These are phyloP conservation scores for Scolecobasidium constrictum DNA, from an alignment of 2,329 filamentous ascomycete species.

Conservation along the genomic window DNA sequence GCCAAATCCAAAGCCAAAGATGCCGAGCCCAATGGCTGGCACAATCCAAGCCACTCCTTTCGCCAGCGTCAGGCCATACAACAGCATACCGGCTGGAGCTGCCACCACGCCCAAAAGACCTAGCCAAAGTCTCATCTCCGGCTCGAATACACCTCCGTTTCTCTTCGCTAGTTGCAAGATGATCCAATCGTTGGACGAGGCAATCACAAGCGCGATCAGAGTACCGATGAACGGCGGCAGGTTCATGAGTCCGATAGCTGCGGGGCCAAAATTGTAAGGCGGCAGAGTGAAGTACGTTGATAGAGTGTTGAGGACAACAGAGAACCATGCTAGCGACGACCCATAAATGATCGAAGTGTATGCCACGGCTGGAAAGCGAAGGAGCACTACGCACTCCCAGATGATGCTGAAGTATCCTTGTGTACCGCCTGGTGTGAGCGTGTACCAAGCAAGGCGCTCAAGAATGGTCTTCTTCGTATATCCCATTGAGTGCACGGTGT, in stretches of 20 bases:
- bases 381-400: conserved; percentile 15
- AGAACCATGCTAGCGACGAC: conserved; percentile 29
- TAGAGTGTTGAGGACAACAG: conserved; percentile 21
- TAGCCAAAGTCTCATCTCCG: conserved; percentile 30
- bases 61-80: conserved; percentile 26
- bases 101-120: conserved; percentile 23
- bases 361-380: conserved; percentile 5
- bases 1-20: conserved; percentile 27
- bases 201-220: conserved; percentile 22
- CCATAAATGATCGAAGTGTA: conserved; percentile 9
- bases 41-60: conserved; percentile 17
- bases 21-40: conserved; percentile 25
- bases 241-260: conserved; percentile 14
- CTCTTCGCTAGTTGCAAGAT: conserved; percentile 24
- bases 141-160: conserved; percentile 29
- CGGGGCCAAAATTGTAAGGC: conserved; percentile 7
- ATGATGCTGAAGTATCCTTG: conserved; percentile 23
- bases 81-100: conserved; percentile 24
- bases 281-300: conserved; percentile 16
- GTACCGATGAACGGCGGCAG: conserved; percentile 30
- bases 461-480: neutral
- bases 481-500: conserved; percentile 10
- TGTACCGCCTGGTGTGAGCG: conserved; percentile 20
- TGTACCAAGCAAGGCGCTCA: conserved; percentile 14
- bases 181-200: conserved; percentile 24